Percentiles rank a stretch among this genome's conserved stretches.
Conservation (phyloP, 2,329 filamentous ascomycete genomes). For the Cytospora leucostoma region DNA sequence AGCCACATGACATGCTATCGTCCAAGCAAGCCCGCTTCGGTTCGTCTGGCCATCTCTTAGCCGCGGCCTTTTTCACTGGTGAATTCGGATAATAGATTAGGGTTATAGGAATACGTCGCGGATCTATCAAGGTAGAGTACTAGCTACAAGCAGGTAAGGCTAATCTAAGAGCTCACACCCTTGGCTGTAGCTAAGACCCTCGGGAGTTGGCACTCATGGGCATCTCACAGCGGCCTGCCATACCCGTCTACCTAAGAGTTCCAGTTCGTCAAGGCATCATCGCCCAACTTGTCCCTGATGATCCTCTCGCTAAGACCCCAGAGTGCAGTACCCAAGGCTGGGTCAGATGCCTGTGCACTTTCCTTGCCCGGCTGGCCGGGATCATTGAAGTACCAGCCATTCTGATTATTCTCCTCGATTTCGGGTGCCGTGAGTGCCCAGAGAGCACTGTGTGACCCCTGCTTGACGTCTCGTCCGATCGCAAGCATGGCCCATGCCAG, state of each 20-base stretch:
- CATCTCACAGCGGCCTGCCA: neutral
- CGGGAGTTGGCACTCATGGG: neutral
- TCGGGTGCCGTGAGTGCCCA: constrained; percentile 45
- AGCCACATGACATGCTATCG: too few species aligned
- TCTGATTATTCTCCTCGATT: constrained; percentile 44
- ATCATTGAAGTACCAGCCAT: constrained; percentile 46
- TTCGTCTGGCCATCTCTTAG: too few species aligned
- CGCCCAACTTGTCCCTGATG: constrained; percentile 44
- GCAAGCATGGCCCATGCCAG: constrained; percentile 39
- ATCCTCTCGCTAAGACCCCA: constrained; percentile 44
- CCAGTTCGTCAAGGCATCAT: constrained; percentile 42
- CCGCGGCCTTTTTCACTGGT: too few species aligned
- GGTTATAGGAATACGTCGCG: too few species aligned
- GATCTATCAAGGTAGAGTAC: too few species aligned
- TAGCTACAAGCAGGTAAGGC: too few species aligned
- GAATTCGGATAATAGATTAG: too few species aligned
- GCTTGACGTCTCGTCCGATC: constrained; percentile 41
- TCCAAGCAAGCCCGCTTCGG: too few species aligned
- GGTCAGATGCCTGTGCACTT: constrained; percentile 42
- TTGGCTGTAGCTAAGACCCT: neutral
- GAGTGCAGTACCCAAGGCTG: constrained; percentile 40
- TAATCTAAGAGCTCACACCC: too few species aligned
- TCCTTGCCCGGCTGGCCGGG: constrained; percentile 42
- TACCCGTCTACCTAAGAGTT: constrained; percentile 14
- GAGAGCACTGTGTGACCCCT: constrained; percentile 47